A percentile compares a stretch with the other conserved stretches of the same genome.
Evolutionary conservation across 805 yeast genomes (phyloP).

Genomic region (Candida morakotiae): DNA sequence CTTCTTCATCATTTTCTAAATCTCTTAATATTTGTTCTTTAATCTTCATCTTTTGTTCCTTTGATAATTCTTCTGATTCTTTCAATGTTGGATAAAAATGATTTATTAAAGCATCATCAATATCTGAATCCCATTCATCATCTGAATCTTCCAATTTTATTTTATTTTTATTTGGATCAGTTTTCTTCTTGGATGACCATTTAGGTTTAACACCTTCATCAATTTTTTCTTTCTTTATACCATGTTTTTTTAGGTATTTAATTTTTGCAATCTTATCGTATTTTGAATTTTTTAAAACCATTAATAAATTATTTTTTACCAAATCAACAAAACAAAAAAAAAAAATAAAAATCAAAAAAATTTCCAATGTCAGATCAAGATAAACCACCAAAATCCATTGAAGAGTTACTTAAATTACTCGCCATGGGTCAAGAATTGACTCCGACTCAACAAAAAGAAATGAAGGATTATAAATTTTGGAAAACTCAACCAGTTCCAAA

Average conservation of each 20-base stretch:
- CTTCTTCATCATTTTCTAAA: slow-evolving; percentile 14
- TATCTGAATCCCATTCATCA: slow-evolving; percentile 38
- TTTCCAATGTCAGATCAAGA: slow-evolving; percentile 10
- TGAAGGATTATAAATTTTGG: slow-evolving; percentile 95
- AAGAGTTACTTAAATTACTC: slow-evolving; percentile 55
- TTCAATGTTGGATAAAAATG: slow-evolving; percentile 39
- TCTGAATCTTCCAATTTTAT: slow-evolving; percentile 25
- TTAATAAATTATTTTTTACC: slow-evolving; percentile 7
- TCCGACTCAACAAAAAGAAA: slow-evolving; percentile 60
- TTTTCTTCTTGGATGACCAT: slow-evolving; percentile 31
- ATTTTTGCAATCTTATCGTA: slow-evolving; percentile 26
- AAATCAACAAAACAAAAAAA: neutral
- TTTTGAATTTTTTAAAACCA: slow-evolving; percentile 39
- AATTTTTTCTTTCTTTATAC: slow-evolving; percentile 18
- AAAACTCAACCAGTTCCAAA: slow-evolving; percentile 92
- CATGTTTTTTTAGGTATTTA: slow-evolving; percentile 38
- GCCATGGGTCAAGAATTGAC: slow-evolving; percentile 52
- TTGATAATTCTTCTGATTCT: slow-evolving; percentile 21
- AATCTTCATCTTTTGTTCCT: slow-evolving; percentile 32
- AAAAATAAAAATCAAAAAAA: too few species aligned
- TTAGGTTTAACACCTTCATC: slow-evolving; percentile 16
- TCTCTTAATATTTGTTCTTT: slow-evolving; percentile 31
- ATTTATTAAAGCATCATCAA: slow-evolving; percentile 36
- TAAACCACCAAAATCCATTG: slow-evolving; percentile 36
- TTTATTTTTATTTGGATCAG: slow-evolving; percentile 7